Evolutionary conservation across 768 basidiomycete species (phyloP), one percentile per base, ranked within the genome.

Genomic region (Jaapia argillacea): DNA sequence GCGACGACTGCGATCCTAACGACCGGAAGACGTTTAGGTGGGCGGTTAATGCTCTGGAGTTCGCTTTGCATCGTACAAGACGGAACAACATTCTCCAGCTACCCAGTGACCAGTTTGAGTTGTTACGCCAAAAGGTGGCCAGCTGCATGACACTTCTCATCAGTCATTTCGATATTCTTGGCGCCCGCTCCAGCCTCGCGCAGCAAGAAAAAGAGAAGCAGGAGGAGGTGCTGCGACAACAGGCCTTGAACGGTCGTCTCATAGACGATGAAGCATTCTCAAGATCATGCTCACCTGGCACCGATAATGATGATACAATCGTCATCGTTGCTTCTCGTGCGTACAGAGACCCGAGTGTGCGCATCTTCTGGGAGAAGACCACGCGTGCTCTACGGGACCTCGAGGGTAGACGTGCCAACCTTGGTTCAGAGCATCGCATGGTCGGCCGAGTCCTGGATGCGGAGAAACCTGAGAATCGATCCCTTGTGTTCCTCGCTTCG

Each of bases 121-220:
- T 88, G 66, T 69, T 99, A 25, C 77, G 87, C 36, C 81, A 85
- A 53, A 91, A 90, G 61, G 93, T 99, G 27, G 92, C 91, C 13
- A 85, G 76, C 53, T 98, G 94, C 57, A 94, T 98, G 82, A 92
- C 88, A 0, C 72, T 98, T n/a, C 74, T 99, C 44, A 92, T 96
- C 56, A 81, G 83, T 43, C 96, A 98, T 60, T 98, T 99, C 58
- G 96, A 99, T 64, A 94, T 99, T 53, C 76, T 99, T 24, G 96
- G 96, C 27, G 96, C 96, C 2, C 71, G 91, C 42, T 90, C 89
- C 10, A 88, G 74, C 41, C 63, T 83, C 40, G 92, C 90, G 5
- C 79, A 81, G 58, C 81, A 81, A 57, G 92, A 96, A 64, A 86
- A 87, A 58, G 93, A 97, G 60, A 73, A 75, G 43, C 79, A 86